Base-by-base conservation (phyloP, 495 filamentous ascomycete genomes). In the Xylaria scruposa region DNA sequence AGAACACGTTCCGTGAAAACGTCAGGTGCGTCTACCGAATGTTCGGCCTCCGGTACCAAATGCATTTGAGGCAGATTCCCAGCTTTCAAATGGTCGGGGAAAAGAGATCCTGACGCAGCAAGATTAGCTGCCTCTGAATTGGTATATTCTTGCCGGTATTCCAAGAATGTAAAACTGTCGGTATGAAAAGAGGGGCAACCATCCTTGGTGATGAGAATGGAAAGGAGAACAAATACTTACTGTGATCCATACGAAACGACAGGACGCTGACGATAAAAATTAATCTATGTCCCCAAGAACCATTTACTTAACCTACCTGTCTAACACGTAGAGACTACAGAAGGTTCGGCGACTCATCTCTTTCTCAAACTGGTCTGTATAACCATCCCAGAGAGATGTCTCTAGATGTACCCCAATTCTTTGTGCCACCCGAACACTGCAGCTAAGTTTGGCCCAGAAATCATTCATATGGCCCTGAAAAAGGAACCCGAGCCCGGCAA, bases 281-380 rank as follows among this genome's bases (percentile, higher is more conserved):
- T 49, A 62, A 42, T 31, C 1, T 0, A 4, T n/a, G n/a, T 1
- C n/a, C 12, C 5, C 15, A 24, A 21, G 38, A 65, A 21, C 4
- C 7, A 13, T 66, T 72, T 26, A 3, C 5, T 51, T 53, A 9
- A 72, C 67, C 44, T 44, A 64, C 46, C 75, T 77, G 36, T 79
- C 78, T 70, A 68, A 75, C 12, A 79, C 65, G 56, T 78, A 79
- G 21, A 81, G 76, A 53, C 70, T 79, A 69, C 78, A 81, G 24
- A 77, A 73, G 24, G 67, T 73, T 46, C 76, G 67, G 4, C 73
- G 70, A 26, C 69, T 26, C 70, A 78, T 76, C 56, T 78, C 78
- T 15, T 67, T 73, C 26, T 78, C 76, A 0, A 79, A 21, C 15
- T 72, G 72, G 46, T 60, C 53, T 21, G 46, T 71, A 7, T 53